A percentile compares a stretch with the other conserved stretches of the same genome.
These are phyloP conservation scores for Fusarium nelsonii DNA, from an alignment of 2,329 filamentous ascomycete species.

Conservation along the genomic window DNA sequence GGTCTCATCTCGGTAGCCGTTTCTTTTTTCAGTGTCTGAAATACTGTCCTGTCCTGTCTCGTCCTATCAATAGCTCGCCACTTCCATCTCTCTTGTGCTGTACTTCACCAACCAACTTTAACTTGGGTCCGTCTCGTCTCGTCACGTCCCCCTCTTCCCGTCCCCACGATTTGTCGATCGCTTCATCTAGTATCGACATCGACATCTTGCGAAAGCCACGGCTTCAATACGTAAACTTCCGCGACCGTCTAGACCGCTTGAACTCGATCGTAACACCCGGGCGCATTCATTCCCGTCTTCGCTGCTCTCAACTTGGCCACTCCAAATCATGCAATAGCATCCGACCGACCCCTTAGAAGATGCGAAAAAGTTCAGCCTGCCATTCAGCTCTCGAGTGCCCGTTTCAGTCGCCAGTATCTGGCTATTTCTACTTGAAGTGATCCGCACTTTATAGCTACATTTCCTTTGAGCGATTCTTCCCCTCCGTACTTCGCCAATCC, in stretches of 20 bases:
- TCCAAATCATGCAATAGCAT: conserved; percentile 47
- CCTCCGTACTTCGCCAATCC: conserved; percentile 15
- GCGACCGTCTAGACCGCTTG: conserved; percentile 5
- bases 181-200: conserved; percentile 7
- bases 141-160: conserved; percentile 17
- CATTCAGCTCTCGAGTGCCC: conserved; percentile 40
- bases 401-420: conserved; percentile 26
- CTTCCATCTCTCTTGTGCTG: conserved; percentile 6
- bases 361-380: conserved; percentile 45
- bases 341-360: conserved; percentile 42
- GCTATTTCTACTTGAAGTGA: conserved; percentile 39
- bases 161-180: conserved; percentile 41
- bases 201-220: conserved; percentile 10
- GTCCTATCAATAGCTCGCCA: neutral
- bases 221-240: neutral
- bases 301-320: conserved; percentile 1
- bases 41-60: neutral
- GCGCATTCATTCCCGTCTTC: conserved; percentile 7
- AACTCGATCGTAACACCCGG: neutral
- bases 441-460: conserved; percentile 16
- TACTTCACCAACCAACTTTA: conserved; percentile 27
- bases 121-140: conserved; percentile 12
- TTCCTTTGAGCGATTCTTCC: neutral
- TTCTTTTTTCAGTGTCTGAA: conserved; percentile 9
- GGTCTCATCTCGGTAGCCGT: conserved; percentile 11